phyloP scores from a whole-genome alignment of 768 basidiomycete species.

The Nevesoporus exiguus region DNA sequence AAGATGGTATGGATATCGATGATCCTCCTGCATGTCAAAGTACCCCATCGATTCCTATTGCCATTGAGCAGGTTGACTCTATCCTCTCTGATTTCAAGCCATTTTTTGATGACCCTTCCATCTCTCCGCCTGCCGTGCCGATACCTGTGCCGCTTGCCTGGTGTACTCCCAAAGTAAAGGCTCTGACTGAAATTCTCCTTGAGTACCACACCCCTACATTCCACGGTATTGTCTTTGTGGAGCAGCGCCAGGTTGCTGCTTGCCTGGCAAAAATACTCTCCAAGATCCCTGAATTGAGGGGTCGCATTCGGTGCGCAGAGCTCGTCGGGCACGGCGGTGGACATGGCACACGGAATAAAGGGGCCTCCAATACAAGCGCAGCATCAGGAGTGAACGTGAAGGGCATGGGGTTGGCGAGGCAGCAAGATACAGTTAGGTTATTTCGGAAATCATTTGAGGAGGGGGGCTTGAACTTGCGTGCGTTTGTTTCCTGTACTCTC shows the following conservation, averaged over 20 bases:
- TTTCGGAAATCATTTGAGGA: constrained; percentile 69
- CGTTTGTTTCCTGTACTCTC: constrained; percentile 25
- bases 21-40: constrained; percentile 12
- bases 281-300: constrained; percentile 53
- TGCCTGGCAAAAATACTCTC: constrained; percentile 65
- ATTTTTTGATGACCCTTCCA: constrained; percentile 35
- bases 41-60: constrained; percentile 32
- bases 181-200: constrained; percentile 59
- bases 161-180: constrained; percentile 70
- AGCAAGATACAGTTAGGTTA: constrained; percentile 56
- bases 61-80: constrained; percentile 45
- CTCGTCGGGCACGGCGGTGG: constrained; percentile 68
- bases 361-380: constrained; percentile 12
- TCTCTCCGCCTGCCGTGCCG: constrained; percentile 32
- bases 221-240: constrained; percentile 84
- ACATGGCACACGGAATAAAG: constrained; percentile 24
- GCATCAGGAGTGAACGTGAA: constrained; percentile 37
- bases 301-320: constrained; percentile 55
- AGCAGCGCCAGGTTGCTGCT: constrained; percentile 77
- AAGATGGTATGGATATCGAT: constrained; percentile 30
- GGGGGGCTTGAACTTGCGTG: constrained; percentile 64
- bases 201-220: constrained; percentile 53
- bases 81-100: constrained; percentile 46
- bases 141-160: constrained; percentile 50
- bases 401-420: constrained; percentile 50